A percentile compares a stretch with the other conserved stretches of the same genome.
These are phyloP conservation scores for Fraxinus latifolia DNA, from an alignment of 305 asterid genomes.

Conservation along the genomic window DNA sequence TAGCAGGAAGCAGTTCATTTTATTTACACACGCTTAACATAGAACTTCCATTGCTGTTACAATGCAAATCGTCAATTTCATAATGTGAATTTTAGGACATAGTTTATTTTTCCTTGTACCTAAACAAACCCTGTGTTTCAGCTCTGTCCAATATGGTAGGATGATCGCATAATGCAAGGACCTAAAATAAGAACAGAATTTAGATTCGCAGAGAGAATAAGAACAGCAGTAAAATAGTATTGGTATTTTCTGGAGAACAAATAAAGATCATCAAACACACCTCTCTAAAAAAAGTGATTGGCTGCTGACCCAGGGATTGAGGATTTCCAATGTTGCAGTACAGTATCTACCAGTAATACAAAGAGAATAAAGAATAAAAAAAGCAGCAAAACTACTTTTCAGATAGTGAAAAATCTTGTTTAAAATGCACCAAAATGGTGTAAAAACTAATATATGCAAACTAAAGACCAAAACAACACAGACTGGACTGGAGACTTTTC, in stretches of 20 bases:
- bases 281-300: conserved; percentile 96
- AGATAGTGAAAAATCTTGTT: not conserved
- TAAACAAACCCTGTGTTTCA: conserved; percentile 82
- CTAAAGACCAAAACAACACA: not conserved
- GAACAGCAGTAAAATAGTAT: not conserved
- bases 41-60: not conserved
- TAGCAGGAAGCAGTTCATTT: not conserved
- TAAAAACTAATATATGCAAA: not conserved
- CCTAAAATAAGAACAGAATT: conserved; percentile 39
- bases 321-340: conserved; percentile 96
- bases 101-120: conserved; percentile 40
- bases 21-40: not conserved
- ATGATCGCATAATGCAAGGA: conserved; percentile 91
- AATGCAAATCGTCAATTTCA: not conserved
- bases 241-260: not conserved
- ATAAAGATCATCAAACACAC: conserved; percentile 29
- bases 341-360: conserved; percentile 34
- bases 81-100: not conserved
- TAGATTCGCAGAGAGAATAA: conserved; percentile 5
- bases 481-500: not conserved
- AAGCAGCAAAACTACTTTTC: not conserved
- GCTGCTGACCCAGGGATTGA: conserved; percentile 90
- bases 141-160: conserved; percentile 85
- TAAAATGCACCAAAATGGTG: not conserved
- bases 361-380: not conserved